A percentile compares a stretch with the other conserved stretches of the same genome.
Conservation (phyloP, 768 basidiomycete genomes). For the Auricularia auricula-judae region DNA sequence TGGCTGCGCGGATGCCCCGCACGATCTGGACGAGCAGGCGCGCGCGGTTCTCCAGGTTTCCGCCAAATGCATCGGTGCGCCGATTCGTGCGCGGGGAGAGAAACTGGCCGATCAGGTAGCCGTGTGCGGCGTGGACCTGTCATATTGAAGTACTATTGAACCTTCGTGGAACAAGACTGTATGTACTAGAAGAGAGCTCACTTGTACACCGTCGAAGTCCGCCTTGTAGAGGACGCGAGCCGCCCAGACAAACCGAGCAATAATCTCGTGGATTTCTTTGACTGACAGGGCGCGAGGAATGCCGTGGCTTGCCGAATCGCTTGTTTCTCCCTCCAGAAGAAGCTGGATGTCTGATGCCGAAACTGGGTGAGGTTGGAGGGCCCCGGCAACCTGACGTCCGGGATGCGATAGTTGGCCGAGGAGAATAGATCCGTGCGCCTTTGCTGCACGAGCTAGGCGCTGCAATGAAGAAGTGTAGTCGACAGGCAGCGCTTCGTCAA, state of each 20-base stretch:
- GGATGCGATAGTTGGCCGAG: neutral
- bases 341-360: neutral
- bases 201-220: neutral
- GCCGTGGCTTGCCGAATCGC: neutral
- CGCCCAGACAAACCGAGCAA: neutral
- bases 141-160: too few relatives aligned
- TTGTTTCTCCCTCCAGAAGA: neutral
- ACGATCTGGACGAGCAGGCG: slow-evolving; percentile 29
- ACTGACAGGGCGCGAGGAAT: neutral
- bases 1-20: slow-evolving; percentile 16
- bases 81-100: slow-evolving; percentile 30
- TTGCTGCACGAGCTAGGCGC: neutral
- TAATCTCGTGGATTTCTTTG: neutral
- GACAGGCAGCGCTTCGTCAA: neutral
- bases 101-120: slow-evolving; percentile 22
- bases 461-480: neutral
- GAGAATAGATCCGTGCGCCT: neutral
- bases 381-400: neutral
- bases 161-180: too few relatives aligned
- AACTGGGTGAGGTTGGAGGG: too few relatives aligned
- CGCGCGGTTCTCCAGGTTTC: slow-evolving; percentile 30
- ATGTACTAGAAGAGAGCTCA: neutral
- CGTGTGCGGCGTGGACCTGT: slow-evolving; percentile 24
- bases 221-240: neutral
- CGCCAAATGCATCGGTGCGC: slow-evolving; percentile 33